Evolutionary conservation across 441 rosid species (phyloP).

Genomic region (Viola pubescens): DNA sequence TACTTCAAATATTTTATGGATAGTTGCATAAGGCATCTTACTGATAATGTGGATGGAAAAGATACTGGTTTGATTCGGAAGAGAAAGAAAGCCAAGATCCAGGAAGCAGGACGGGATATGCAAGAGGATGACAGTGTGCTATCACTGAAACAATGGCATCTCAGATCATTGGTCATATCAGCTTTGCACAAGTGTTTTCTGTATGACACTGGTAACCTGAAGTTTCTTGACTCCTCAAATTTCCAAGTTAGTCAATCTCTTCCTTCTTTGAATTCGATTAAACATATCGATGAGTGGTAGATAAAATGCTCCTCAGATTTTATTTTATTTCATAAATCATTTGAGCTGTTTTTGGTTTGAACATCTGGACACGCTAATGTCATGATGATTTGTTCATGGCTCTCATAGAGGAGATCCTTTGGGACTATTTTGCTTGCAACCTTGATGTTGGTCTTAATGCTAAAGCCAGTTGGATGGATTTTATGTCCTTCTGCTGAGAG

Average conservation of each 20-base stretch:
- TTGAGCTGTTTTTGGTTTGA: too few relatives aligned
- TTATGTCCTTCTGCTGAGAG: too few relatives aligned
- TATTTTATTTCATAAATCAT: too few relatives aligned
- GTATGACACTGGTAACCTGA: slow-evolving; percentile 67
- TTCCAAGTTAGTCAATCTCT: slow-evolving; percentile 51
- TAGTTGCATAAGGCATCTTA: slow-evolving; percentile 56
- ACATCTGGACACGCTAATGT: too few relatives aligned
- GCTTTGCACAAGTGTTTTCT: slow-evolving; percentile 80
- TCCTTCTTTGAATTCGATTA: too few relatives aligned
- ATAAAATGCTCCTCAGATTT: too few relatives aligned
- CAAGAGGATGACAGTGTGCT: slow-evolving; percentile 20
- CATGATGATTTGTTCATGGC: too few relatives aligned
- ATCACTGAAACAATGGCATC: slow-evolving; percentile 66
- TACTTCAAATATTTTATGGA: slow-evolving; percentile 80
- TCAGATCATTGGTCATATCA: slow-evolving; percentile 65
- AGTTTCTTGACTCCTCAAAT: slow-evolving; percentile 75
- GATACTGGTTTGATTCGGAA: slow-evolving; percentile 37
- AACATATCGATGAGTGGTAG: too few relatives aligned
- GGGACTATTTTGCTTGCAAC: too few relatives aligned
- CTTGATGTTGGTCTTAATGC: too few relatives aligned
- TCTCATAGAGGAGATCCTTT: too few relatives aligned
- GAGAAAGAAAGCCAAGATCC: slow-evolving; percentile 75
- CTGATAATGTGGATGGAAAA: slow-evolving; percentile 32
- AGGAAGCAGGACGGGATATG: slow-evolving; percentile 31
- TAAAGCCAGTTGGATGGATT: too few relatives aligned